Evolutionary conservation across 176 grass and related monocot genomes (phyloP).

Genomic region (Aegilops longissima): DNA sequence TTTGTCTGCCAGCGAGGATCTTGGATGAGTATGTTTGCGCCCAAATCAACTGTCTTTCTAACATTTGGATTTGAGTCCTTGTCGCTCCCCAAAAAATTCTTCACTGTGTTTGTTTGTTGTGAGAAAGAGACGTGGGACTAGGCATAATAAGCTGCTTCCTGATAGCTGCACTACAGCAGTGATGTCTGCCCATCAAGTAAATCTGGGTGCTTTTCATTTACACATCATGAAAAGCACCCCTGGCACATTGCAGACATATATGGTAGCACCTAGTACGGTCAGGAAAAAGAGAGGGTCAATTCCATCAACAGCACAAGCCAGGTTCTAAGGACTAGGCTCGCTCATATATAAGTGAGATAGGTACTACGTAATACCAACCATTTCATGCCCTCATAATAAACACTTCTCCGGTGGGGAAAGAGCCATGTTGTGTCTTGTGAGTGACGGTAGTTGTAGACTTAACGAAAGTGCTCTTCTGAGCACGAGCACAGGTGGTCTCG

Average conservation of each 20-base stretch:
- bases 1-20: not conserved
- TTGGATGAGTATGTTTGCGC: not conserved
- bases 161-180: too few species aligned
- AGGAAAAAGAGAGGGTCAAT: too few species aligned
- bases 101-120: not conserved
- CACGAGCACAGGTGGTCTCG: too few species aligned
- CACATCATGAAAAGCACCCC: too few species aligned
- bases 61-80: not conserved
- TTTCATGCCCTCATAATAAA: not conserved
- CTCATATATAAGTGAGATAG: not conserved
- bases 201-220: too few species aligned
- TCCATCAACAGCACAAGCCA: too few species aligned
- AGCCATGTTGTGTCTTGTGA: not conserved
- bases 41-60: not conserved
- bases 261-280: too few species aligned
- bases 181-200: too few species aligned
- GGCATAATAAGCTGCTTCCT: too few species aligned
- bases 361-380: not conserved
- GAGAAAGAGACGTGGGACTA: not conserved
- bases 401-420: not conserved
- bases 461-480: too few species aligned
- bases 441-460: not conserved
- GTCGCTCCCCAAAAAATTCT: not conserved
- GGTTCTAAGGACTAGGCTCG: not conserved
- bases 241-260: too few species aligned